Evolutionary conservation across 75 land plant species (phyloP).

Genomic region (Selaginella moellendorffii): DNA sequence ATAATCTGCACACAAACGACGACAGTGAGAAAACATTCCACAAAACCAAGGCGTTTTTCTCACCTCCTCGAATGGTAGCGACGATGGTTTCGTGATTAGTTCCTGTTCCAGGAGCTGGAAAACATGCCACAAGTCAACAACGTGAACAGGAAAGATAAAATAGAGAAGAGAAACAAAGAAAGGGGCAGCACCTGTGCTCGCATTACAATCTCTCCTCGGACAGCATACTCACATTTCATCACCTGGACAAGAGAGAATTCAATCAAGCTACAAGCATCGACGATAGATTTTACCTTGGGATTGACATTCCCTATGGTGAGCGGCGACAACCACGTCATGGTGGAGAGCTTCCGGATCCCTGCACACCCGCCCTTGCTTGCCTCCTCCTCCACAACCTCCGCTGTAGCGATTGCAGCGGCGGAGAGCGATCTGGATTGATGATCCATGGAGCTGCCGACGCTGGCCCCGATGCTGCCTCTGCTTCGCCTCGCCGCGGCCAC

Average conservation of each 20-base stretch:
- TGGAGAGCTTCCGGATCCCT: background rate
- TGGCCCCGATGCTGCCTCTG: no score
- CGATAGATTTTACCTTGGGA: background rate
- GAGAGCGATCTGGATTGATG: no score
- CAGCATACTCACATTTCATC: constrained; percentile 83
- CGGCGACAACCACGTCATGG: background rate
- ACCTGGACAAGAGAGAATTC: constrained; percentile 34
- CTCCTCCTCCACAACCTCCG: no score
- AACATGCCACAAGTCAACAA: no score
- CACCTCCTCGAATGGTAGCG: constrained; percentile 95
- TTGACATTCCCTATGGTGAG: background rate
- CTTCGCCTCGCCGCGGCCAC: no score
- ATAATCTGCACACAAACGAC: constrained; percentile 19
- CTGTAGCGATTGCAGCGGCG: no score
- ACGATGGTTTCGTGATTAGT: constrained; percentile 42
- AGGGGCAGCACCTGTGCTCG: constrained; percentile 99
- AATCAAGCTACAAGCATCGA: background rate
- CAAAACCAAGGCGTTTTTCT: background rate
- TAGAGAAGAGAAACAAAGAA: no score
- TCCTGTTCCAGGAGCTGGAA: constrained; percentile 75
- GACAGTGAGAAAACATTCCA: background rate
- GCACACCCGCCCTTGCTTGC: no score
- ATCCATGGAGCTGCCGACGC: no score
- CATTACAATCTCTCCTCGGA: constrained; percentile 85
- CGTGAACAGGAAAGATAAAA: no score